Percentiles rank a stretch among this genome's conserved stretches.
Evolutionary conservation across 306 rosid species (phyloP).

Genomic region (Cicer judaicum): DNA sequence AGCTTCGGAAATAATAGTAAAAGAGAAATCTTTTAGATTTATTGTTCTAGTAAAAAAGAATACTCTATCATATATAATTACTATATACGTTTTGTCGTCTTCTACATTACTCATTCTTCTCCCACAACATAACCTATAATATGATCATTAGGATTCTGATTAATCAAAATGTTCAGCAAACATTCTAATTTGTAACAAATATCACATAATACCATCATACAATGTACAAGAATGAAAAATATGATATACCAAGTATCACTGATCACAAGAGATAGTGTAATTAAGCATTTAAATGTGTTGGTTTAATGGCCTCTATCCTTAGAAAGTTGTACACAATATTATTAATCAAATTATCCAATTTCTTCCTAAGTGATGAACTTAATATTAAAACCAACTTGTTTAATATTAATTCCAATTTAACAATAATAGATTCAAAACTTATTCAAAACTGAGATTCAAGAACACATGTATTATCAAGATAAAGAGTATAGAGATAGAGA

Average conservation of each 20-base stretch:
- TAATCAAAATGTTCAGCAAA: background rate
- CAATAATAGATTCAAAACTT: no score
- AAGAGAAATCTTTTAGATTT: background rate
- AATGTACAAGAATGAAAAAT: background rate
- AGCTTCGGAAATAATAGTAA: background rate
- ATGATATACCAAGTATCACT: background rate
- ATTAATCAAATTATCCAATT: no score
- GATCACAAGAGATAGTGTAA: background rate
- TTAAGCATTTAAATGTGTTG: background rate
- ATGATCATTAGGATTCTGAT: background rate
- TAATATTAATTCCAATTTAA: no score
- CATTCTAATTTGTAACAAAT: background rate
- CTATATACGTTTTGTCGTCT: background rate
- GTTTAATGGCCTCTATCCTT: no score
- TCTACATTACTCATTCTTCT: background rate
- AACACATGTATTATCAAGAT: no score
- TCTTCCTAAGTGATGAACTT: no score
- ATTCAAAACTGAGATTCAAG: no score
- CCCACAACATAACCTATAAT: background rate
- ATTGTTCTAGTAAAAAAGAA: background rate
- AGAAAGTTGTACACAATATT: no score
- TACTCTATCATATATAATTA: background rate
- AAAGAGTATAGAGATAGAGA: no score
- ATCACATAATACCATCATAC: background rate
- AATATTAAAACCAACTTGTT: no score